phyloP scores from a whole-genome alignment of 1,284 basidiomycete genomes.

The Ustilago tritici region DNA sequence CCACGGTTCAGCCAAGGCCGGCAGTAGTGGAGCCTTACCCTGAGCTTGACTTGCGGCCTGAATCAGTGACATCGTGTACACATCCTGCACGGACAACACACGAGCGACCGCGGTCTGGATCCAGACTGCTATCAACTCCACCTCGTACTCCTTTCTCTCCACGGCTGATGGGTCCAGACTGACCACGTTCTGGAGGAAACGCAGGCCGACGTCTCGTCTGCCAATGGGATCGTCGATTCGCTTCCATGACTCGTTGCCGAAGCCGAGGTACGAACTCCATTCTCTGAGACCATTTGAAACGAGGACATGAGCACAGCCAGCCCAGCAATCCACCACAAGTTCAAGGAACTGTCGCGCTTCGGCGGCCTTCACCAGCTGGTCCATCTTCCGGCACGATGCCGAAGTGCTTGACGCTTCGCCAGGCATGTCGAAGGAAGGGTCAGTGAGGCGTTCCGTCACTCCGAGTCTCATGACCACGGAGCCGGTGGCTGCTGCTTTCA shows the following conservation, averaged over 20 bases:
- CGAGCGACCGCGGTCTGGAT: slow-evolving; percentile 54
- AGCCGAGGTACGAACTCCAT: slow-evolving; percentile 77
- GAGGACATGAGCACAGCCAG: slow-evolving; percentile 78
- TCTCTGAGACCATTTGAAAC: slow-evolving; percentile 77
- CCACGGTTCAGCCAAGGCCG: slow-evolving; percentile 11
- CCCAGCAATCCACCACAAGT: slow-evolving; percentile 81
- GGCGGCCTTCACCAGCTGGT: slow-evolving; percentile 56
- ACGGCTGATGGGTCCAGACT: slow-evolving; percentile 74
- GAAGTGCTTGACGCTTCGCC: neutral
- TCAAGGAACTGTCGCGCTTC: slow-evolving; percentile 71
- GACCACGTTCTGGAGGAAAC: slow-evolving; percentile 78
- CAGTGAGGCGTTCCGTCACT: slow-evolving; percentile 31
- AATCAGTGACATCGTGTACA: slow-evolving; percentile 42
- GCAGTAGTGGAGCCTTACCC: slow-evolving; percentile 6
- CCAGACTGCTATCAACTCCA: slow-evolving; percentile 58
- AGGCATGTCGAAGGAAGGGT: slow-evolving; percentile 7
- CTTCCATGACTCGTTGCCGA: slow-evolving; percentile 76
- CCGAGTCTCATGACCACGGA: slow-evolving; percentile 40
- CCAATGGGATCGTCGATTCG: slow-evolving; percentile 74
- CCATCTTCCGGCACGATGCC: slow-evolving; percentile 26
- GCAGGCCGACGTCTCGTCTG: slow-evolving; percentile 77
- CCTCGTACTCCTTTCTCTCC: slow-evolving; percentile 29
- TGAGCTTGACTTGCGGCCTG: neutral
- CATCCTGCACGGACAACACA: slow-evolving; percentile 49
- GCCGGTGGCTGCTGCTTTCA: slow-evolving; percentile 31